Conservation (phyloP, 2,329 filamentous ascomycete genomes). For the Tolypocladium cylindrosporum region DNA sequence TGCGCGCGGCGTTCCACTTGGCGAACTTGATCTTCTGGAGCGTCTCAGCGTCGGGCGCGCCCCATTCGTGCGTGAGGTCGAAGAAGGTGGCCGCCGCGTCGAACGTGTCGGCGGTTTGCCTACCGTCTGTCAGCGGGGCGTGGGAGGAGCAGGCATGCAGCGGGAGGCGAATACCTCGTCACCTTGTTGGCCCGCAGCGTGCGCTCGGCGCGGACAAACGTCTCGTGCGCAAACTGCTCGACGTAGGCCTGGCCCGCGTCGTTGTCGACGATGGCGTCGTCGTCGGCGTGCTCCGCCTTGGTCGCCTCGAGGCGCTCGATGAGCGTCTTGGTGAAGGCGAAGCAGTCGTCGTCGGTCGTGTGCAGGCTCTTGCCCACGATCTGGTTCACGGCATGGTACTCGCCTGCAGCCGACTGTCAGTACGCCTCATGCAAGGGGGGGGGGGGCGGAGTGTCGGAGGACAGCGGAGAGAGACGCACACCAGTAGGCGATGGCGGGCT, state of each 20-base stretch:
- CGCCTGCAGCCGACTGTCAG: conserved; percentile 39
- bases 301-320: conserved; percentile 79
- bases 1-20: conserved; percentile 89
- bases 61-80: conserved; percentile 81
- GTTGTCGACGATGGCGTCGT: conserved; percentile 82
- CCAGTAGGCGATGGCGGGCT: conserved; percentile 91
- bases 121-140: conserved; percentile 18
- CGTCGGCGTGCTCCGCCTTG: conserved; percentile 53
- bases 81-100: conserved; percentile 89
- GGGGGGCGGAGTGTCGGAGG: too few relatives aligned
- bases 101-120: conserved; percentile 89
- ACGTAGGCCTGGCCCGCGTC: conserved; percentile 81
- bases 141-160: background rate
- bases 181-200: conserved; percentile 75
- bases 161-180: conserved; percentile 48
- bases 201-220: conserved; percentile 74
- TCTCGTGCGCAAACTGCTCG: conserved; percentile 86
- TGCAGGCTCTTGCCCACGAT: conserved; percentile 78
- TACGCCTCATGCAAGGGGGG: background rate
- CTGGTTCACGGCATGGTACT: conserved; percentile 88
- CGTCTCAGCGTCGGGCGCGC: conserved; percentile 60
- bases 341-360: conserved; percentile 64
- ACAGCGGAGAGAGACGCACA: conserved; percentile 47
- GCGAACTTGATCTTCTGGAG: conserved; percentile 88
- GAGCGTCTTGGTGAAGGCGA: conserved; percentile 68